These are phyloP conservation scores for Quercus agrifolia DNA, from an alignment of 306 rosid species.

Conservation along the genomic window DNA sequence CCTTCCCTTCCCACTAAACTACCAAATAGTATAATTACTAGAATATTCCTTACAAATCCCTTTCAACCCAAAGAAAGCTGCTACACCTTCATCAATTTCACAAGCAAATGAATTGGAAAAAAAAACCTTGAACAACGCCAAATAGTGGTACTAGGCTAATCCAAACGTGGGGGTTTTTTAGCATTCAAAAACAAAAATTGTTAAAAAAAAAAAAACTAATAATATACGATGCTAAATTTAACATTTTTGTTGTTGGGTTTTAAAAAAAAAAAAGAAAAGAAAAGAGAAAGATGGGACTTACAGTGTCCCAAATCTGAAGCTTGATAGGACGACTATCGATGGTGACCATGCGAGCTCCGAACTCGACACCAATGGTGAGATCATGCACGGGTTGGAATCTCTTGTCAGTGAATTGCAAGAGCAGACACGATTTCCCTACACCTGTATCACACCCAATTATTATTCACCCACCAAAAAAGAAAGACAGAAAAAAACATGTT, in stretches of 20 bases:
- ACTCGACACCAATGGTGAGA: constrained; percentile 95
- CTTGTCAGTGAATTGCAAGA: constrained; percentile 93
- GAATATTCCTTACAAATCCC: too few species aligned
- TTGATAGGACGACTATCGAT: constrained; percentile 74
- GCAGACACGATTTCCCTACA: constrained; percentile 93
- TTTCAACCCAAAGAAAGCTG: too few species aligned
- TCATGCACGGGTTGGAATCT: constrained; percentile 98
- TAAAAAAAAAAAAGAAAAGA: neutral
- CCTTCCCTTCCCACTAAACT: too few species aligned
- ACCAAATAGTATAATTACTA: too few species aligned
- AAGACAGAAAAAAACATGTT: neutral
- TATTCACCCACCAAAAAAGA: neutral
- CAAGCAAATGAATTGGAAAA: neutral
- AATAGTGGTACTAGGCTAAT: neutral
- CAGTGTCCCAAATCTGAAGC: constrained; percentile 99
- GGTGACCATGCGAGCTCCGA: constrained; percentile 96
- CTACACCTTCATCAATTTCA: too few species aligned
- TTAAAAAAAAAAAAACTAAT: neutral
- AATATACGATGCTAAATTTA: too few species aligned
- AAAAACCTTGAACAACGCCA: neutral
- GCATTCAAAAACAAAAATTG: neutral
- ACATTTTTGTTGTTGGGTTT: neutral
- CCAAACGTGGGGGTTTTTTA: neutral
- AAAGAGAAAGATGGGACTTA: constrained; percentile 21
- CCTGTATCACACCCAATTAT: constrained; percentile 44